Conservation (phyloP, 495 filamentous ascomycete species). For the Aspergillus baeticus region DNA sequence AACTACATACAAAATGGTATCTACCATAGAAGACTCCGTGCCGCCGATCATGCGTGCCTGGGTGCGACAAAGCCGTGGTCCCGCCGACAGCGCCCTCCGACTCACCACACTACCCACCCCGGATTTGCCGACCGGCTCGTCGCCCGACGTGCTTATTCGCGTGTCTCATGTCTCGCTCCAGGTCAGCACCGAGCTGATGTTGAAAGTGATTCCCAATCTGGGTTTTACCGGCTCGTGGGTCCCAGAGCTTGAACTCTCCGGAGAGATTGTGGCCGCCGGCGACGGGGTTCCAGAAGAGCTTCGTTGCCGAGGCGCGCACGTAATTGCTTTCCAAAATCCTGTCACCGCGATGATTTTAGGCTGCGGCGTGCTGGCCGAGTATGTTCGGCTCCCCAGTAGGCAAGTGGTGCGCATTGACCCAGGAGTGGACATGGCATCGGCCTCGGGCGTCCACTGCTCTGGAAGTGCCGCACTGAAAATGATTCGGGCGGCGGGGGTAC, state of each 20-base stretch:
- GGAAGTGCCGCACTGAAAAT: constrained; percentile 27
- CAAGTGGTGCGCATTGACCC: neutral
- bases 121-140: neutral
- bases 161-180: constrained; percentile 1
- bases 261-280: neutral
- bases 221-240: neutral
- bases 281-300: neutral
- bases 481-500: constrained; percentile 23
- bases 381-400: neutral
- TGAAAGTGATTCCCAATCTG: neutral
- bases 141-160: neutral
- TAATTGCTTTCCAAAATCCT: neutral
- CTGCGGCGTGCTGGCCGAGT: neutral
- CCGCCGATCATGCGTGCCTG: neutral
- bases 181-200: neutral
- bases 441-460: constrained; percentile 21
- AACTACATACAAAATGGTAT: no score
- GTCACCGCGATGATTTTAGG: neutral
- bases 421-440: constrained; percentile 19
- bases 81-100: neutral
- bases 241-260: neutral
- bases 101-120: neutral
- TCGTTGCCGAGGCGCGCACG: neutral
- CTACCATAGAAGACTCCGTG: neutral
- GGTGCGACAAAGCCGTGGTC: neutral